Evolutionary conservation across 495 filamentous ascomycete species (phyloP).

Genomic region (Xylaria nigripes): DNA sequence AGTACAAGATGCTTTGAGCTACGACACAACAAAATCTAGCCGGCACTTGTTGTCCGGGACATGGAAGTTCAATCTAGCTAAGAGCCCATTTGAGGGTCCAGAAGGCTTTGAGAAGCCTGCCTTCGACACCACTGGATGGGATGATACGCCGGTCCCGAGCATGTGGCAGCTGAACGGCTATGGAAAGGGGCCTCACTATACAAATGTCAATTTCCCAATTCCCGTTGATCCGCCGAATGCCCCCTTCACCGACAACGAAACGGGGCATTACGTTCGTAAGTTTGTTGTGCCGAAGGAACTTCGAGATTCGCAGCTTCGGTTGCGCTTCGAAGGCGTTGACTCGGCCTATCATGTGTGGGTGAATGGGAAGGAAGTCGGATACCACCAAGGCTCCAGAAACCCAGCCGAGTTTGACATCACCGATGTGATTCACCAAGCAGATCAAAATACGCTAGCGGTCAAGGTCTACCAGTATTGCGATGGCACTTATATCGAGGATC

Average conservation of each 20-base stretch:
- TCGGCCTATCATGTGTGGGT: constrained; percentile 59
- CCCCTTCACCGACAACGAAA: constrained; percentile 50
- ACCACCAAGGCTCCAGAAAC: constrained; percentile 57
- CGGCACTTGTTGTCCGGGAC: constrained; percentile 42
- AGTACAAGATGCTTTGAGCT: constrained; percentile 19
- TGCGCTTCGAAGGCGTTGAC: constrained; percentile 61
- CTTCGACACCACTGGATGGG: constrained; percentile 33
- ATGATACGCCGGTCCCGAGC: constrained; percentile 48
- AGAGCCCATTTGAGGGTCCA: constrained; percentile 40
- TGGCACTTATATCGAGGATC: constrained; percentile 58
- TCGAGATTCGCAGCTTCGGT: constrained; percentile 38
- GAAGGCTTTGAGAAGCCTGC: constrained; percentile 23
- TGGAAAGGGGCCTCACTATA: constrained; percentile 50
- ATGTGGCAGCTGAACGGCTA: constrained; percentile 62
- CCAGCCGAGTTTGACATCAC: constrained; percentile 56
- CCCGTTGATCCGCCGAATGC: constrained; percentile 51
- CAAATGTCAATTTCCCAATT: constrained; percentile 53
- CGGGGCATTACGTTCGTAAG: constrained; percentile 50
- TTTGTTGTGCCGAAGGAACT: constrained; percentile 42
- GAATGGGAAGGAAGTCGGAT: constrained; percentile 51
- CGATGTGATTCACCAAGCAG: constrained; percentile 28
- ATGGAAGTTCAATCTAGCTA: constrained; percentile 53
- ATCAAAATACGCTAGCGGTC: constrained; percentile 45
- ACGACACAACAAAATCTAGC: constrained; percentile 22
- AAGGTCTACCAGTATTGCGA: constrained; percentile 57